Conservation (phyloP, 2,329 filamentous ascomycete species). For the Didymosphaeria variabile region DNA sequence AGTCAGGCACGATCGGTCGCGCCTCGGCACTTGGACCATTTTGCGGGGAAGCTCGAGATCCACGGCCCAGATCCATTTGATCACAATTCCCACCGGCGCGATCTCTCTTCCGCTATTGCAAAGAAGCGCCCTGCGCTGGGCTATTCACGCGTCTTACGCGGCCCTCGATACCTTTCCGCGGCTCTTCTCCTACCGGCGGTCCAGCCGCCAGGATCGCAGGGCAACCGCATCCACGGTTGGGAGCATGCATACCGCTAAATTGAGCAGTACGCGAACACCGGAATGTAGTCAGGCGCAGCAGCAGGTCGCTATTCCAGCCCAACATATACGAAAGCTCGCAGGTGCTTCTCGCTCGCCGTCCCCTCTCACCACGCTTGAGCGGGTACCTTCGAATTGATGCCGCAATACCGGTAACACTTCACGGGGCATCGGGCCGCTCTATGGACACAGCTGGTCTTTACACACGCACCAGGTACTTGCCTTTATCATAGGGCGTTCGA, state of each 20-base stretch:
- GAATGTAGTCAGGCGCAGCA: not conserved
- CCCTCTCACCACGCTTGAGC: not conserved
- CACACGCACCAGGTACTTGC: not conserved
- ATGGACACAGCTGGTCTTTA: not conserved
- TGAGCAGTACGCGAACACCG: not conserved
- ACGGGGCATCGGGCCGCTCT: not conserved
- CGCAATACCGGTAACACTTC: not conserved
- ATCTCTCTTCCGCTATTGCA: not conserved
- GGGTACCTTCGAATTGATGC: not conserved
- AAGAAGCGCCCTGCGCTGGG: not conserved
- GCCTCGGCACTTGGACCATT: conserved; percentile 1
- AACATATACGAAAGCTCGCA: not conserved
- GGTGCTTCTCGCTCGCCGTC: not conserved
- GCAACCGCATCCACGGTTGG: not conserved
- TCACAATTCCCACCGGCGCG: not conserved
- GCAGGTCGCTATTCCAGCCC: not conserved
- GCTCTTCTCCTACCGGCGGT: not conserved
- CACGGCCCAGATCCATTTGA: not conserved
- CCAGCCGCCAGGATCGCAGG: not conserved
- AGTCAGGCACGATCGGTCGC: not conserved
- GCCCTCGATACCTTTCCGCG: not conserved
- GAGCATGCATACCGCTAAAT: not conserved
- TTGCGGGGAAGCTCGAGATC: not conserved
- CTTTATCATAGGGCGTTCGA: not conserved
- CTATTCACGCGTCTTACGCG: not conserved